A percentile compares a stretch with the other conserved stretches of the same genome.
These are phyloP conservation scores for Penicillium paradoxum DNA, from an alignment of 495 filamentous ascomycete genomes.

Conservation along the genomic window DNA sequence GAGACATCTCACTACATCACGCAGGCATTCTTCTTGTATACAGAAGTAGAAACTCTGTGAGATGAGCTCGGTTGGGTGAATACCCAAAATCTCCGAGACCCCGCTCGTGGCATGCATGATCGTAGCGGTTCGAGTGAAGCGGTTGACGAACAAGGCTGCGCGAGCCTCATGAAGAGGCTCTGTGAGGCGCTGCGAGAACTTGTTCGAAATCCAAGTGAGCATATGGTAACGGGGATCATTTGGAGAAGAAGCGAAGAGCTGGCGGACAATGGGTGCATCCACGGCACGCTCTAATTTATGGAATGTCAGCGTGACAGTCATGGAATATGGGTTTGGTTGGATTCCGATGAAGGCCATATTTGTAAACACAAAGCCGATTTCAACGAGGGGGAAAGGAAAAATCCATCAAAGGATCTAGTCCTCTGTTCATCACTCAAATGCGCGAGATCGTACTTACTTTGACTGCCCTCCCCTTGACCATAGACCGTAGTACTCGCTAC, in stretches of 20 bases:
- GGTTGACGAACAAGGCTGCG: constrained; percentile 80
- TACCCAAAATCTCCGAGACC: constrained; percentile 64
- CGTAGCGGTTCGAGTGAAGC: constrained; percentile 75
- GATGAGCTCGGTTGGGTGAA: constrained; percentile 37
- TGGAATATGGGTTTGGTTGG: not conserved
- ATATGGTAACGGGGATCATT: constrained; percentile 87
- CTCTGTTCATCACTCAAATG: not conserved
- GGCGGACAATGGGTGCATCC: constrained; percentile 74
- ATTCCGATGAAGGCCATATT: not conserved
- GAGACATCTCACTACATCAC: constrained; percentile 69
- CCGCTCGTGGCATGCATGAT: constrained; percentile 85
- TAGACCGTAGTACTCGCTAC: constrained; percentile 84
- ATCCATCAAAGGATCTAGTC: too few species aligned
- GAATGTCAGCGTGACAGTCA: constrained; percentile 3
- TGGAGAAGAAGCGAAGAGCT: constrained; percentile 75
- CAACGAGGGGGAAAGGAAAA: not conserved
- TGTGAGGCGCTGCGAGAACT: constrained; percentile 64
- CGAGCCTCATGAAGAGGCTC: constrained; percentile 66
- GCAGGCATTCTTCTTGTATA: constrained; percentile 47
- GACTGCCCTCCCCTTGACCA: constrained; percentile 59
- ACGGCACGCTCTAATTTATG: constrained; percentile 59
- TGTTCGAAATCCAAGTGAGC: constrained; percentile 77
- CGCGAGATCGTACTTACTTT: constrained; percentile 52
- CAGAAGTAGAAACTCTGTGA: constrained; percentile 26
- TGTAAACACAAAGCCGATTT: not conserved